Percentiles rank a stretch among this genome's conserved stretches.
Conservation (phyloP, 768 basidiomycete genomes). For the Hygrophoropsis aurantiaca region DNA sequence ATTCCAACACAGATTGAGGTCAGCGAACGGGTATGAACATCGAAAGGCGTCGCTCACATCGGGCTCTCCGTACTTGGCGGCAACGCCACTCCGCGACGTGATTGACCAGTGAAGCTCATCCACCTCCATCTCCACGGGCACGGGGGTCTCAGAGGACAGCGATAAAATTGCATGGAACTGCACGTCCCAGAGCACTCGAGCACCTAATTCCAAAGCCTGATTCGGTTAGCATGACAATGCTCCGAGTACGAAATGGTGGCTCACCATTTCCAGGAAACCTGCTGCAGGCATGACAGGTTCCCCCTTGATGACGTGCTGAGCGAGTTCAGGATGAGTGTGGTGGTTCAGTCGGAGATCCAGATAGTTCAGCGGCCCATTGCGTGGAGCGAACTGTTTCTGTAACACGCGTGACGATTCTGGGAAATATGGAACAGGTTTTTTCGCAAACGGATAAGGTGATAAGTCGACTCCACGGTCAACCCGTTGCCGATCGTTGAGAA, state of each 20-base stretch:
- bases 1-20: neutral
- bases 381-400: conserved; percentile 19
- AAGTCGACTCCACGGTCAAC: neutral
- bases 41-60: neutral
- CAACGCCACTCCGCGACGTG: neutral
- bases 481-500: conserved; percentile 25
- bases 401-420: conserved; percentile 9
- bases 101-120: neutral
- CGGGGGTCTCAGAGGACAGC: neutral
- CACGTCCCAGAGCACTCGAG: neutral
- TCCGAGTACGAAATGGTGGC: neutral
- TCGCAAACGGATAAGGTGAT: conserved; percentile 21
- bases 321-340: conserved; percentile 38
- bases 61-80: neutral
- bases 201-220: conserved; percentile 3
- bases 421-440: conserved; percentile 22
- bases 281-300: conserved; percentile 49
- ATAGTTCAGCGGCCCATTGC: conserved; percentile 37
- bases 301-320: conserved; percentile 44
- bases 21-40: neutral
- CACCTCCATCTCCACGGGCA: neutral
- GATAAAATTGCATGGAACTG: conserved; percentile 1
- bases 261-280: conserved; percentile 41
- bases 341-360: conserved; percentile 34
- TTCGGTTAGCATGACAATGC: no score